Evolutionary conservation across 1,139 yeast genomes (phyloP).

Genomic region (Hemisphaericaspora xylofermentans): DNA sequence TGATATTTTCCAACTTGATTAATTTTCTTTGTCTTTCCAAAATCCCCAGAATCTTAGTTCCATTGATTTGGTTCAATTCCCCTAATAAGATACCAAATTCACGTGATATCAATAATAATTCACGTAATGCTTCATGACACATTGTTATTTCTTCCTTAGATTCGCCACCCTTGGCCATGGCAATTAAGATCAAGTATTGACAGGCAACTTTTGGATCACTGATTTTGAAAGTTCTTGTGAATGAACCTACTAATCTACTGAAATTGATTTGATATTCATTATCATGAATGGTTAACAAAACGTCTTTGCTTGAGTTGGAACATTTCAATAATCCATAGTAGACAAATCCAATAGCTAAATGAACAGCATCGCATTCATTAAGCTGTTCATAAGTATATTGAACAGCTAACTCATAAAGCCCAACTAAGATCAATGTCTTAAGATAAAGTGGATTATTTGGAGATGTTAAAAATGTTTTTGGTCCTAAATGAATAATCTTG

Average conservation of each 20-base stretch:
- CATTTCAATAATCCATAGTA: conserved; percentile 72
- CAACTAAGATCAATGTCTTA: conserved; percentile 71
- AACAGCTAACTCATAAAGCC: conserved; percentile 81
- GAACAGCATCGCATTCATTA: conserved; percentile 86
- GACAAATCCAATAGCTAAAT: conserved; percentile 78
- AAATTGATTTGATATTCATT: conserved; percentile 52
- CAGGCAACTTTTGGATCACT: conserved; percentile 90
- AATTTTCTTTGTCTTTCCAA: conserved; percentile 78
- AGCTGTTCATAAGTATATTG: conserved; percentile 60
- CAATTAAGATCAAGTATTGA: conserved; percentile 77
- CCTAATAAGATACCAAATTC: conserved; percentile 83
- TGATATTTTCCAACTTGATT: conserved; percentile 57
- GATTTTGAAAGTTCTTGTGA: conserved; percentile 77
- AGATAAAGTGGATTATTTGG: conserved; percentile 68
- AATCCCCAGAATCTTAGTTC: conserved; percentile 78
- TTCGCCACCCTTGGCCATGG: conserved; percentile 37
- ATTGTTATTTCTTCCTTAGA: conserved; percentile 49
- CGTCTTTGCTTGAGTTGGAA: conserved; percentile 32
- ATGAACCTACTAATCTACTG: conserved; percentile 62
- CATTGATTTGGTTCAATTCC: conserved; percentile 66
- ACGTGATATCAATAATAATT: conserved; percentile 80
- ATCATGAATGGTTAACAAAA: conserved; percentile 30
- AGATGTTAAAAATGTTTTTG: conserved; percentile 63
- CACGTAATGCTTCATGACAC: conserved; percentile 80
- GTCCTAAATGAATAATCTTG: conserved; percentile 69